Base-by-base conservation (phyloP, 1,139 yeast species). In the Suhomyces bolitotheri region DNA sequence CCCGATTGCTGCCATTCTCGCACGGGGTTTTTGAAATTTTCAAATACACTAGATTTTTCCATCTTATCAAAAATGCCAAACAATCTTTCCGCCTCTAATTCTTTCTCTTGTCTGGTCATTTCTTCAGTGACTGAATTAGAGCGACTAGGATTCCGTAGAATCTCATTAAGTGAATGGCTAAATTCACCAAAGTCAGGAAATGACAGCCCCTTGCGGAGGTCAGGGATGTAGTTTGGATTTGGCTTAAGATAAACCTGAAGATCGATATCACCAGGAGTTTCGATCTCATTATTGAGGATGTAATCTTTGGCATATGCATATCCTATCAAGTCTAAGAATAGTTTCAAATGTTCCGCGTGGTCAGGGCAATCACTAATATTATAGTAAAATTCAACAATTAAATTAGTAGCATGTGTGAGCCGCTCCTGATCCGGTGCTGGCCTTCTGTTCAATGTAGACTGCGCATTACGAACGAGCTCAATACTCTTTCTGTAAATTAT, bases 101-200 rank as follows among this genome's bases (percentile, higher is more conserved):
- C 78, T 47, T 76, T 76, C 44, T 77, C 82, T 36, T 69, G 75
- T n/a, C 63, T 66, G 1, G 76, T 63, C 61, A 75, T 58, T 12
- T 46, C 51, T 16, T 33, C 39, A 4, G 35, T 36, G 12, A 19
- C 34, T 6, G 43, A 26, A 11, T 36, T 38, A 8, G 39, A 27
- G 16, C 35, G 25, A n/a, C 45, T 32, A 12, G 36, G 34, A 20
- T 31, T 30, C 22, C 40, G 25, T 2, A 44, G 25, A 11, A 42
- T 41, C 6, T 43, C 34, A 22, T 27, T 27, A n/a, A 44, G 29
- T 3, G 47, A 36, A 15, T 33, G 37, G 20, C 34, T 38, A 5
- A 45, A 25, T 13, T 38, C 39, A 15, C 33, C 25, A 13, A 37
- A 36, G 8, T 33, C 31, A 7, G 36, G 17, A 16, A 50, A 38